These are phyloP conservation scores for Ascochyta fabae DNA, from an alignment of 2,329 filamentous ascomycete species.

Conservation along the genomic window DNA sequence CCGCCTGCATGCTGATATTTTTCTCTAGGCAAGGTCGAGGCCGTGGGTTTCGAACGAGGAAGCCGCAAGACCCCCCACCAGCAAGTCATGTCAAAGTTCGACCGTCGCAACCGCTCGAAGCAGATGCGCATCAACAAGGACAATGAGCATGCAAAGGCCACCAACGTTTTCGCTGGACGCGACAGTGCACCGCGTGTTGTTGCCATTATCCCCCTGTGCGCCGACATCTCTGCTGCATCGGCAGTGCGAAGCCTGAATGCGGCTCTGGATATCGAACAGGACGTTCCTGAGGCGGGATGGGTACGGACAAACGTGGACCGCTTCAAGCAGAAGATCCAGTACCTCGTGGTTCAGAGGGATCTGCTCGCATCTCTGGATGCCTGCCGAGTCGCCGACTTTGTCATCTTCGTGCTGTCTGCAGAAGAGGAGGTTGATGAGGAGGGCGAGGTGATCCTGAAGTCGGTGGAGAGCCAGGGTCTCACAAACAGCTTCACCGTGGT, in stretches of 20 bases:
- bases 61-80: slow-evolving; percentile 89
- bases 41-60: slow-evolving; percentile 66
- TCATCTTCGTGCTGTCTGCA: slow-evolving; percentile 83
- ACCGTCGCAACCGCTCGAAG: slow-evolving; percentile 91
- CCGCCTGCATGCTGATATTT: slow-evolving; percentile 22
- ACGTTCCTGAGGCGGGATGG: slow-evolving; percentile 64
- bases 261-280: slow-evolving; percentile 78
- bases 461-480: slow-evolving; percentile 91
- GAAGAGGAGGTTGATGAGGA: slow-evolving; percentile 82
- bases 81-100: slow-evolving; percentile 96
- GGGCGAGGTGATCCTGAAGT: slow-evolving; percentile 83
- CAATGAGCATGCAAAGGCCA: slow-evolving; percentile 79
- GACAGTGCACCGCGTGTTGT: slow-evolving; percentile 89
- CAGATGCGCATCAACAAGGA: slow-evolving; percentile 86
- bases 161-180: slow-evolving; percentile 81
- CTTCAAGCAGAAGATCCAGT: slow-evolving; percentile 94
- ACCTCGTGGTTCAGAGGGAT: slow-evolving; percentile 76
- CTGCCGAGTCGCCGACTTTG: slow-evolving; percentile 87
- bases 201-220: slow-evolving; percentile 83
- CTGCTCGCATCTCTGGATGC: slow-evolving; percentile 82
- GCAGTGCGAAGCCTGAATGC: slow-evolving; percentile 75
- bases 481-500: slow-evolving; percentile 90
- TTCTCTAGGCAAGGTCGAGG: slow-evolving; percentile 73
- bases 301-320: slow-evolving; percentile 78
- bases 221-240: slow-evolving; percentile 69